Evolutionary conservation across 1,284 basidiomycete species (phyloP), one percentile per base, ranked within the genome.

Genomic region (Trametes hirsuta): DNA sequence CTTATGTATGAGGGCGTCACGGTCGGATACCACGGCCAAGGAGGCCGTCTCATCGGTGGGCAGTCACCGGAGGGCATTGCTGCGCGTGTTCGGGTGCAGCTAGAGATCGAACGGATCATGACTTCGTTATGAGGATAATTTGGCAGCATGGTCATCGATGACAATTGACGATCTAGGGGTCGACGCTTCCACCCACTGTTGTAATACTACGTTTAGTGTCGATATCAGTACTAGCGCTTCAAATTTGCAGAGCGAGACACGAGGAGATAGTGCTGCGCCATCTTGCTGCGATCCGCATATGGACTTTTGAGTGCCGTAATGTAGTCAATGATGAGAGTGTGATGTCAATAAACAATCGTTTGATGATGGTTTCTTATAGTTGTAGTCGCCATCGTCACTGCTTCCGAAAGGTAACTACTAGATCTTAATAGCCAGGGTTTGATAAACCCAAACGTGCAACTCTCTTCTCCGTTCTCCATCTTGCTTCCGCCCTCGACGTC

Each of bases 21-120:
- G 0, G 71, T 71, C 4, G 86, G 87, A 3, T 72, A 85, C 45
- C 77, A 77, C 34, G 74, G 76, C 57, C 56, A 57, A 12, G 55
- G 64, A 34, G 77, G 71, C 1, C 77, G 72, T 47, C 71, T 78
- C 30, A 77, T 90, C 35, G 88, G 88, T 14, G 86, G 86, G 0
- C 66, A 73, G 42, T 77, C 77, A 2, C 75, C 83, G 5, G 86
- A 85, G 63, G 86, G 85, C 21, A 82, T 76, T 47, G 85, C 86
- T 15, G 83, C 85, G 21, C 80, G 86, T 1, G 77, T 82, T 3
- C 76, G 88, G 18, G 80, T 88, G 36, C 80, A 84, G 69, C 74
- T 88, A 36, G 86, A 86, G 72, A 79, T 91, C 39, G 88, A 90
- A 75, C 78, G 81, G 58, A 83, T 88, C 62, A 79, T 87, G 75